Conservation (phyloP, 2,329 filamentous ascomycete genomes). For the Aspergillus japonicus region DNA sequence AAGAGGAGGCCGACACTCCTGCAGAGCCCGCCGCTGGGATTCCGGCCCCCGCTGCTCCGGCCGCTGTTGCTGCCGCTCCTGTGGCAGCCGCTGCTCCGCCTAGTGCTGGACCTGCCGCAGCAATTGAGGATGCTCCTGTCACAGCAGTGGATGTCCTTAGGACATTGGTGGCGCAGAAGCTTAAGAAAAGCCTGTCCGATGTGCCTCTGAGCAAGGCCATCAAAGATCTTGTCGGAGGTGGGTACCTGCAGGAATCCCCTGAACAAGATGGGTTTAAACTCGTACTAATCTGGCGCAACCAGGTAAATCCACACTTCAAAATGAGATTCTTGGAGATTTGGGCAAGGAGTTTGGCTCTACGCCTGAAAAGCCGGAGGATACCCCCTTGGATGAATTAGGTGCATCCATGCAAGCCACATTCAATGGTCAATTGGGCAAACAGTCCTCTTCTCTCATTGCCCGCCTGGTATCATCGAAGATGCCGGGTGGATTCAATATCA, state of each 20-base stretch:
- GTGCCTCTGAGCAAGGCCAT: conserved; percentile 94
- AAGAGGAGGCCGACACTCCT: conserved; percentile 73
- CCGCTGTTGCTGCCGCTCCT: conserved; percentile 52
- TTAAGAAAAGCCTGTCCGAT: conserved; percentile 89
- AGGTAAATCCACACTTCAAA: conserved; percentile 98
- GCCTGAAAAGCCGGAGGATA: conserved; percentile 97
- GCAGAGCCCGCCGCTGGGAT: conserved; percentile 39
- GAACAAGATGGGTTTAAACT: not conserved
- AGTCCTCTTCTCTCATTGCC: conserved; percentile 88
- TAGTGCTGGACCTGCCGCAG: conserved; percentile 79
- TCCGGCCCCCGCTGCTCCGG: conserved; percentile 41
- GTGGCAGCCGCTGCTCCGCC: conserved; percentile 59
- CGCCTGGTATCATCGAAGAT: conserved; percentile 98
- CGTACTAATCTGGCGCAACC: conserved; percentile 12
- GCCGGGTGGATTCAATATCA: conserved; percentile 99
- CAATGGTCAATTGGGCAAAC: conserved; percentile 96
- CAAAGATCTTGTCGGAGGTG: conserved; percentile 96
- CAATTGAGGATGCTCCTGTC: conserved; percentile 82
- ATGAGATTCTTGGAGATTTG: conserved; percentile 95
- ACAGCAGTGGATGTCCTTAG: conserved; percentile 87
- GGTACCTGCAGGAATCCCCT: conserved; percentile 37
- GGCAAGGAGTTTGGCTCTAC: conserved; percentile 98
- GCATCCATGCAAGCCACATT: conserved; percentile 98
- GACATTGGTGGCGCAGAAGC: conserved; percentile 88
- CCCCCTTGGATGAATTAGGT: conserved; percentile 90